Percentiles rank a stretch among this genome's conserved stretches.
Evolutionary conservation across 495 filamentous ascomycete genomes (phyloP).

Genomic region (Xylaria castorea): DNA sequence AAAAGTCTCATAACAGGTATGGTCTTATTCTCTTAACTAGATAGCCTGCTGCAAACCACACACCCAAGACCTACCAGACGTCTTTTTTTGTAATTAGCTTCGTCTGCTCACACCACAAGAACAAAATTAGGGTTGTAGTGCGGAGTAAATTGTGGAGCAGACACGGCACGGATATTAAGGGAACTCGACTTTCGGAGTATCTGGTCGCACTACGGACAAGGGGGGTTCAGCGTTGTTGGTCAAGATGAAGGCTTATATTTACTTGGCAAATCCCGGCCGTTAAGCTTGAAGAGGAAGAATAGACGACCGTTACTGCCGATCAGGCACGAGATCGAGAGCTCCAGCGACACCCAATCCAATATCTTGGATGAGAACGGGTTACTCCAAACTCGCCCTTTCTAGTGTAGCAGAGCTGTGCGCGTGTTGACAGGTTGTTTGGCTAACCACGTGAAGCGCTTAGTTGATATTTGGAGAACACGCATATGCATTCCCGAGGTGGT

Average conservation of each 20-base stretch:
- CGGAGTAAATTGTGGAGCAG: conserved; percentile 26
- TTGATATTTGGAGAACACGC: conserved; percentile 16
- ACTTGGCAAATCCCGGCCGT: conserved; percentile 16
- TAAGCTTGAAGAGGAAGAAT: conserved; percentile 14
- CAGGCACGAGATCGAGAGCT: conserved; percentile 20
- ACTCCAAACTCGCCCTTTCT: conserved; percentile 6
- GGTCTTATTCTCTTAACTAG: neutral
- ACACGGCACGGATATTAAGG: conserved; percentile 26
- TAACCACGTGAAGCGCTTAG: conserved; percentile 17
- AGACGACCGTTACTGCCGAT: conserved; percentile 26
- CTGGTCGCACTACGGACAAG: neutral
- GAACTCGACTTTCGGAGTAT: conserved; percentile 6
- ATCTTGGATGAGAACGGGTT: neutral
- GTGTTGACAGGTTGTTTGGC: conserved; percentile 10
- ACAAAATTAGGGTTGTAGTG: conserved; percentile 19
- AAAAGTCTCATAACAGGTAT: neutral
- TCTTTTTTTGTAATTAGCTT: conserved; percentile 13
- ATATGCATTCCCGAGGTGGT: conserved; percentile 14
- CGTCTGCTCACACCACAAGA: neutral
- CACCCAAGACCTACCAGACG: neutral
- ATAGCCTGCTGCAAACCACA: neutral
- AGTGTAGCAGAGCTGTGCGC: neutral
- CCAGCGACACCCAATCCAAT: neutral
- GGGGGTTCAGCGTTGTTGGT: neutral
- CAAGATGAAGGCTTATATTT: conserved; percentile 13